These are phyloP conservation scores for Fusarium falciforme DNA, from an alignment of 2,329 filamentous ascomycete species.

Conservation along the genomic window DNA sequence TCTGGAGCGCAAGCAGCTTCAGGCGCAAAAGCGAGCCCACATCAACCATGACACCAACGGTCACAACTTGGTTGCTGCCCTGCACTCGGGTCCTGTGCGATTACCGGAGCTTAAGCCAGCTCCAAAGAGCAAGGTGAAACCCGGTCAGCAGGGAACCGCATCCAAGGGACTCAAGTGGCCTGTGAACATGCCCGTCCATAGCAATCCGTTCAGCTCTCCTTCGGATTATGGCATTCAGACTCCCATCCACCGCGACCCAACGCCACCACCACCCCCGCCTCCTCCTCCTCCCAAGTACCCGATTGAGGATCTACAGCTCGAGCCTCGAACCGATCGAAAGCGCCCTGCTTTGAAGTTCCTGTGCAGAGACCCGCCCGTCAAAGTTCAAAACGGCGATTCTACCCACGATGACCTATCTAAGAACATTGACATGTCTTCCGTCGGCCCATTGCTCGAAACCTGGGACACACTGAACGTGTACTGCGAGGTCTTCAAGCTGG, in stretches of 20 bases:
- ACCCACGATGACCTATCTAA: constrained; percentile 27
- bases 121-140: constrained; percentile 75
- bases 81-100: constrained; percentile 62
- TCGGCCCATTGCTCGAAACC: constrained; percentile 87
- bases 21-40: constrained; percentile 72
- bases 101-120: constrained; percentile 80
- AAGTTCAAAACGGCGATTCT: constrained; percentile 52
- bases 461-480: constrained; percentile 99
- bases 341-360: constrained; percentile 84
- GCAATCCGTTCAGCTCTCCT: constrained; percentile 61
- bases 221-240: constrained; percentile 54
- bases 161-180: constrained; percentile 59
- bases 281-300: constrained; percentile 90
- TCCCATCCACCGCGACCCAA: constrained; percentile 49
- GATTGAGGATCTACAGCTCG: constrained; percentile 90
- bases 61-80: constrained; percentile 46
- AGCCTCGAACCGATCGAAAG: constrained; percentile 71
- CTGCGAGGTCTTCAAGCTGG: constrained; percentile 90
- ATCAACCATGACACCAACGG: constrained; percentile 58
- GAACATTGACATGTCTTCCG: constrained; percentile 82
- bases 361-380: constrained; percentile 71
- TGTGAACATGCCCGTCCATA: constrained; percentile 45
- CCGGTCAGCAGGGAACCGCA: constrained; percentile 45
- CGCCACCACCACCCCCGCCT: constrained; percentile 70
- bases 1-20: constrained; percentile 78